These are phyloP conservation scores for Saposhnikovia divaricata DNA, from an alignment of 129 eudicot genomes.

Conservation along the genomic window DNA sequence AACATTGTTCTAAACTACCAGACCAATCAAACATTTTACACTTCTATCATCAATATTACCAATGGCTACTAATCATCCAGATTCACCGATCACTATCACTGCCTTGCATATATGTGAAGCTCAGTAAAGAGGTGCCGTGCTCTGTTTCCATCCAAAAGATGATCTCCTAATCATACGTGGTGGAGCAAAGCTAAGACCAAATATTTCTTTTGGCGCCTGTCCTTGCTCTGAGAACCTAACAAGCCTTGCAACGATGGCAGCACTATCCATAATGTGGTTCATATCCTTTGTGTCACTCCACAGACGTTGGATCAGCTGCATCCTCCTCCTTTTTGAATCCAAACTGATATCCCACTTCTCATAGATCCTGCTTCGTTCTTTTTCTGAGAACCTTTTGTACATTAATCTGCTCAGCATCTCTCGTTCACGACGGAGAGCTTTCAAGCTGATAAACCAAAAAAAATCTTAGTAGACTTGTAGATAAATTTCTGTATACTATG, in stretches of 20 bases:
- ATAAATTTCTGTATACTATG: too few relatives aligned
- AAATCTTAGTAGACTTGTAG: not conserved
- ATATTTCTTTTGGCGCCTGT: slow-evolving; percentile 70
- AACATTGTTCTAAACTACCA: not conserved
- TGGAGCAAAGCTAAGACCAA: slow-evolving; percentile 89
- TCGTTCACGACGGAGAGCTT: slow-evolving; percentile 75
- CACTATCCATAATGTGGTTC: slow-evolving; percentile 52
- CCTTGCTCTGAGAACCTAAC: slow-evolving; percentile 73
- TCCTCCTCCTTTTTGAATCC: slow-evolving; percentile 60
- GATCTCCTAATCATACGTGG: slow-evolving; percentile 57
- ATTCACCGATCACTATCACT: not conserved
- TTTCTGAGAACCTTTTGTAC: slow-evolving; percentile 57
- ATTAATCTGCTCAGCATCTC: slow-evolving; percentile 75
- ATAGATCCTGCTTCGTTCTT: slow-evolving; percentile 62
- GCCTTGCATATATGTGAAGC: not conserved
- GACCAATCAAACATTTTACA: not conserved
- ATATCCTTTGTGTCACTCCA: slow-evolving; percentile 68
- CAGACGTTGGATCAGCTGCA: slow-evolving; percentile 55
- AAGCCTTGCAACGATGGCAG: slow-evolving; percentile 66
- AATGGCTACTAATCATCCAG: not conserved
- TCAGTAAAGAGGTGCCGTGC: slow-evolving; percentile 50
- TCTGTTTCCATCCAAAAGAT: slow-evolving; percentile 75
- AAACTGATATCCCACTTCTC: slow-evolving; percentile 61
- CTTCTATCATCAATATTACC: not conserved
- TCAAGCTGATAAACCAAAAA: slow-evolving; percentile 47